Evolutionary conservation across 2,329 filamentous ascomycete genomes (phyloP).

Genomic region (Fusarium veterinarium): DNA sequence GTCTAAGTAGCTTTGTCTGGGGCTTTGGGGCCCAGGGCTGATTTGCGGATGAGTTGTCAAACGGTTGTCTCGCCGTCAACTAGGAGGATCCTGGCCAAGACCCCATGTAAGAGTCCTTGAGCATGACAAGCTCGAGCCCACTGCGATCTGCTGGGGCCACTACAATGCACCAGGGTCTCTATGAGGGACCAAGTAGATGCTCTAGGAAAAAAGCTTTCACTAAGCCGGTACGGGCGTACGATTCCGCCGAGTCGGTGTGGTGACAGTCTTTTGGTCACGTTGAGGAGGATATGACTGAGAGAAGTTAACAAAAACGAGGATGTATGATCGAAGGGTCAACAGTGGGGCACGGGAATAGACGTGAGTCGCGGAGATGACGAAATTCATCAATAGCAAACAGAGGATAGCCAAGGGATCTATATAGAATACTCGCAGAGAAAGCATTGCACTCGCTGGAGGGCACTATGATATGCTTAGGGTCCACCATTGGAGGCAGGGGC

Average conservation of each 20-base stretch:
- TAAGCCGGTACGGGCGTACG: conserved; percentile 40
- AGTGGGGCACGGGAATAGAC: conserved; percentile 39
- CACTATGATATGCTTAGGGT: conserved; percentile 35
- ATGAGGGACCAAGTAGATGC: conserved; percentile 42
- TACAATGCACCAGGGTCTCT: conserved; percentile 56
- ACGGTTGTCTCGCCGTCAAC: conserved; percentile 52
- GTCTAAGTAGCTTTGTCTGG: conserved; percentile 45
- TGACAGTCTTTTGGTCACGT: conserved; percentile 40
- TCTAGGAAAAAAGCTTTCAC: conserved; percentile 32
- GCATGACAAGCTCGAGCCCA: conserved; percentile 57
- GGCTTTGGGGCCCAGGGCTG: conserved; percentile 47
- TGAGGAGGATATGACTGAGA: conserved; percentile 38
- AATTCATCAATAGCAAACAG: conserved; percentile 35
- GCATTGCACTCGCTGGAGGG: conserved; percentile 32
- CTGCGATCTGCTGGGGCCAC: conserved; percentile 51
- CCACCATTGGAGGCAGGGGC: conserved; percentile 41
- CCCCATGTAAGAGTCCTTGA: conserved; percentile 52
- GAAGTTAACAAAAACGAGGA: conserved; percentile 29
- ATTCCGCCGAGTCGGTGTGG: conserved; percentile 42
- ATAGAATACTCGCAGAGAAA: conserved; percentile 37
- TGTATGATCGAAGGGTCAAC: conserved; percentile 23
- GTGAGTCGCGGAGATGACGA: conserved; percentile 42
- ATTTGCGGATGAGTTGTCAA: conserved; percentile 51
- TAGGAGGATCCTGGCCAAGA: conserved; percentile 55
- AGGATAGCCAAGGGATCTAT: conserved; percentile 43